Evolutionary conservation across 257 asterid genomes (phyloP).

Genomic region (Avicennia marina): DNA sequence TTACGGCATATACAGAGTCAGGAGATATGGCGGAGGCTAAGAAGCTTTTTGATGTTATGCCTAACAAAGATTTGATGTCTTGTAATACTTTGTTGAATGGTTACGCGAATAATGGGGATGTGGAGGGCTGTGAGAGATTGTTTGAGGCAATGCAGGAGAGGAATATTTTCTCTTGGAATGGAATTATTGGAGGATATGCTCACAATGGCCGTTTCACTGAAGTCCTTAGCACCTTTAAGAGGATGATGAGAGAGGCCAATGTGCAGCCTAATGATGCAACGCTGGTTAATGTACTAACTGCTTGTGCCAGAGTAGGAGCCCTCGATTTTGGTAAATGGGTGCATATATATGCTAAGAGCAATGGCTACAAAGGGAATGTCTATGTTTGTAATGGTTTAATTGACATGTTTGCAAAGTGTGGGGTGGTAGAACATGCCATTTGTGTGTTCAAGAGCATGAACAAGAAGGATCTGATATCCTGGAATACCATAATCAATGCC

Average conservation of each 20-base stretch:
- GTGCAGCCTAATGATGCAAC: constrained; percentile 78
- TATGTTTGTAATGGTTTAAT: constrained; percentile 65
- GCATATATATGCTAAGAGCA: constrained; percentile 49
- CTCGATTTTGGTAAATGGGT: constrained; percentile 76
- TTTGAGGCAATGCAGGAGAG: constrained; percentile 57
- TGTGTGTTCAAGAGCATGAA: constrained; percentile 51
- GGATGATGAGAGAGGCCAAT: constrained; percentile 48
- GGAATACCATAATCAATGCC: constrained; percentile 82
- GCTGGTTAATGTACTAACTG: constrained; percentile 54
- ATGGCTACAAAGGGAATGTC: constrained; percentile 42
- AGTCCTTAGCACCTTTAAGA: constrained; percentile 50
- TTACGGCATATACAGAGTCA: constrained; percentile 42
- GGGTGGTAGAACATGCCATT: constrained; percentile 47
- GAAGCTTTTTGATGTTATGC: constrained; percentile 67
- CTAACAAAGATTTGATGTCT: constrained; percentile 67
- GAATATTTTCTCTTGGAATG: constrained; percentile 88
- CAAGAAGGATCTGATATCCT: constrained; percentile 60
- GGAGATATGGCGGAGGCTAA: constrained; percentile 67
- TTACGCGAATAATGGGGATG: constrained; percentile 59
- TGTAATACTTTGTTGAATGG: constrained; percentile 82
- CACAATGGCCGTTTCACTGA: constrained; percentile 36
- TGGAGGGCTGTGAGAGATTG: constrained; percentile 51
- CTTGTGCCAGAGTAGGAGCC: constrained; percentile 70
- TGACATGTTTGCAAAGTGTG: constrained; percentile 87
- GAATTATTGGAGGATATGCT: constrained; percentile 68